Conservation (phyloP, 345 rosid genomes). For the Corymbia maculata region DNA sequence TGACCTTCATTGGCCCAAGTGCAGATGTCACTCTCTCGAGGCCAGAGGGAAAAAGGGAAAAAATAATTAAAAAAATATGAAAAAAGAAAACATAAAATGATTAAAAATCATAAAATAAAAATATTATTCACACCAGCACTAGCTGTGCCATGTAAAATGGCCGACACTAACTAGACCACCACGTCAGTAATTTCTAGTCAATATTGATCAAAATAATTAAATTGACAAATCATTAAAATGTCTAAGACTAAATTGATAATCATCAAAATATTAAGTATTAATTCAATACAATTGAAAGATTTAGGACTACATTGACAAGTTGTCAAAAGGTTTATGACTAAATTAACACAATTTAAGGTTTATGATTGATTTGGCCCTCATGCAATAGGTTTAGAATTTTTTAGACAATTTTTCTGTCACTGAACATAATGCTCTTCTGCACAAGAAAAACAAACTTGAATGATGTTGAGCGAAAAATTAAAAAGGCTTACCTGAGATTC, state of each 20-base stretch:
- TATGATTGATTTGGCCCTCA: background rate
- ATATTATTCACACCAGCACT: too few species aligned
- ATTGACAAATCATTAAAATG: too few species aligned
- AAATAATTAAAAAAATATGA: background rate
- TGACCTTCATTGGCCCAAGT: background rate
- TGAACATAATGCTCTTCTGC: background rate
- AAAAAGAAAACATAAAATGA: background rate
- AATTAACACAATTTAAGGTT: too few species aligned
- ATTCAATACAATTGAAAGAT: too few species aligned
- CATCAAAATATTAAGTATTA: too few species aligned
- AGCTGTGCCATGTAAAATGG: background rate
- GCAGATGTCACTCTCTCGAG: background rate
- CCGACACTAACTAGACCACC: rapidly evolving
- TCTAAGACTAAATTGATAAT: too few species aligned
- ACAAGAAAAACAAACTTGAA: background rate
- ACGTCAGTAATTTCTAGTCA: background rate
- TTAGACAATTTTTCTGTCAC: background rate
- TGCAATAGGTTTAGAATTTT: background rate
- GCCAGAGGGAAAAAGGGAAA: background rate
- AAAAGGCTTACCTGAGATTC: background rate
- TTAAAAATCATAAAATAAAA: background rate
- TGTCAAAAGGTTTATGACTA: too few species aligned
- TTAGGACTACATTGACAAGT: too few species aligned
- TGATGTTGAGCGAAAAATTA: background rate
- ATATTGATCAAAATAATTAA: background rate